Base-by-base conservation (phyloP, 2,329 filamentous ascomycete species). In the Aspergillus persii region DNA sequence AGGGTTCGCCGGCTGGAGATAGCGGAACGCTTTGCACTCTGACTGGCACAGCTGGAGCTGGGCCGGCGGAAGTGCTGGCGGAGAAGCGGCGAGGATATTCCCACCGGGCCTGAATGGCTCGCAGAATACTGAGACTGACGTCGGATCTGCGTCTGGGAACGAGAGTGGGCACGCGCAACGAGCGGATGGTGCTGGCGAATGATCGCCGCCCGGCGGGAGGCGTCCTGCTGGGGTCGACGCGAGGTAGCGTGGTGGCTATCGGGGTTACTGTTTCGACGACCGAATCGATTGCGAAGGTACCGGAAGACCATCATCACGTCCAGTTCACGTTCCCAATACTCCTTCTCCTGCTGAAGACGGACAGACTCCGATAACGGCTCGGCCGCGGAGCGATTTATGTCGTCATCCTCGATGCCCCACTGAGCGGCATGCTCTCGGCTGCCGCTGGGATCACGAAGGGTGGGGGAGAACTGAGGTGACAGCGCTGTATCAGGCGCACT, bases 301-400 rank as follows among this genome's bases (percentile, higher is more conserved):
- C 88, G 87, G 79, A 98, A 98, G 36, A 98, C 90, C 73, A 96
- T 89, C 71, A 90, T 90, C 64, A 97, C 86, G 69, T 98, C 93
- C 4, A 98, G 83, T 56, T 96, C 91, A 61, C 89, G 88, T 76
- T 98, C 93, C 95, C 95, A 99, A 71, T 96, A 95, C 39, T 95
- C 90, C 26, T 80, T 80, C 59, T 87, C 84, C 50, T 77, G 74
- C 67, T 91, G 78, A 36, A 81, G 62, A 8, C 75, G 75, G 26
- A 72, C 61, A 6, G 74, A 70, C 53, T 79, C 73, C 8, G 76
- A 73, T 15, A 77, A 49, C 46, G 76, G 58, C 15, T 68, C 66
- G 1, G 55, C 50, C 15, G 56, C 44, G 39, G 60, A 50, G 48
- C 63, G 58, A 56, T 36, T 57, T 5, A 66, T 58, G 11, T 82